These are phyloP conservation scores for Trichosanthes cucumerina DNA, from an alignment of 306 rosid species.

Conservation along the genomic window DNA sequence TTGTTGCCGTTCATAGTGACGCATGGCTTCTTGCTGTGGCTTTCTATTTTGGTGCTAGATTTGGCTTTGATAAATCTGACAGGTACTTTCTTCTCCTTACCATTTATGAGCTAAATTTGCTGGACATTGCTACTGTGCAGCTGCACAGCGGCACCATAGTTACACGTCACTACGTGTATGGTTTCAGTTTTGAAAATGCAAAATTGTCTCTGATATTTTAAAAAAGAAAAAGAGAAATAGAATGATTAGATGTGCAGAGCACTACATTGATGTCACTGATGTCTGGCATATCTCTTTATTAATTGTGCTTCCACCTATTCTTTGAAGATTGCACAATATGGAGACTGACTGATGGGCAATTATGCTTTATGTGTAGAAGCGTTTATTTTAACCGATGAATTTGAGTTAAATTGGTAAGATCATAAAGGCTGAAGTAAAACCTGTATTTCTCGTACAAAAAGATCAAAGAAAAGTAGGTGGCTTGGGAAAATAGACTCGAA, in stretches of 20 bases:
- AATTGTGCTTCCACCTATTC: not conserved
- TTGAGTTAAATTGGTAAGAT: not conserved
- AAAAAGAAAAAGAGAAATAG: not conserved
- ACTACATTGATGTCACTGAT: not conserved
- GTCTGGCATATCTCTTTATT: not conserved
- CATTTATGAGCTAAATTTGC: slow-evolving; percentile 1
- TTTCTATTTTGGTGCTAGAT: slow-evolving; percentile 42
- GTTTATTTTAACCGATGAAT: not conserved
- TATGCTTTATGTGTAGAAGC: not conserved
- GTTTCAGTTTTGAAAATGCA: not conserved
- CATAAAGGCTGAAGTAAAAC: not conserved
- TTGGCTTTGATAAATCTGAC: slow-evolving; percentile 37
- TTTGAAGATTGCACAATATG: not conserved
- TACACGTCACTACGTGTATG: not conserved
- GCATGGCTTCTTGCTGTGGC: slow-evolving; percentile 46
- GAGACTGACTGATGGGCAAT: not conserved
- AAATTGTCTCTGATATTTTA: not conserved
- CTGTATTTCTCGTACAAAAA: not conserved
- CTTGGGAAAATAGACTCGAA: not conserved
- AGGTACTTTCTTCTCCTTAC: slow-evolving; percentile 19
- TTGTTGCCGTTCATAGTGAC: slow-evolving; percentile 39
- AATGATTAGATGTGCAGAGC: slow-evolving; percentile 2
- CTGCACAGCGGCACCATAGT: not conserved
- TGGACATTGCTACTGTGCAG: not conserved
- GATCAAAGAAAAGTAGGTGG: not conserved